Percentiles rank a stretch among this genome's conserved stretches.
phyloP scores from a whole-genome alignment of 257 asterid species.

The Ligustrum vulgare region DNA sequence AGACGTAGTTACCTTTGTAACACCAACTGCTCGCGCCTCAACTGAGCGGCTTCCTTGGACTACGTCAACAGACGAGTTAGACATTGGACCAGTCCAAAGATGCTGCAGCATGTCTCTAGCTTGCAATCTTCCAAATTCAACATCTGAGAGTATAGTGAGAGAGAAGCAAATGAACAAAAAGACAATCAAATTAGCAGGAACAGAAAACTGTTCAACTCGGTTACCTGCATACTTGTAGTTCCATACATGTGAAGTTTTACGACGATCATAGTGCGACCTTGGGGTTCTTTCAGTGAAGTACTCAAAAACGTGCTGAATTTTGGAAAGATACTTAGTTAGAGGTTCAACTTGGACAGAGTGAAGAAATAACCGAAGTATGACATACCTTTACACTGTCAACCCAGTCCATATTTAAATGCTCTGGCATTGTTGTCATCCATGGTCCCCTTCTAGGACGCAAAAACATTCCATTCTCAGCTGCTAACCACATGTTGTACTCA shows the following conservation, averaged over 20 bases:
- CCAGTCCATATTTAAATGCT: conserved; percentile 96
- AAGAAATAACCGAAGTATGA: conserved; percentile 11
- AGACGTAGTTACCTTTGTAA: conserved; percentile 67
- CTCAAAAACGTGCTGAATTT: conserved; percentile 86
- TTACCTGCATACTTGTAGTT: conserved; percentile 94
- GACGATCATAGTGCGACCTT: conserved; percentile 78
- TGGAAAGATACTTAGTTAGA: conserved; percentile 25
- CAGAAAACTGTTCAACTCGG: conserved; percentile 8
- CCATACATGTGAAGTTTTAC: conserved; percentile 96
- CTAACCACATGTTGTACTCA: conserved; percentile 92
- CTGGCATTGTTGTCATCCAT: conserved; percentile 99
- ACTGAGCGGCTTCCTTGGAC: conserved; percentile 93
- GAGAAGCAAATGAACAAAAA: conserved; percentile 14
- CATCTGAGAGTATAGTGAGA: conserved; percentile 42
- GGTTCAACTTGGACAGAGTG: conserved; percentile 18
- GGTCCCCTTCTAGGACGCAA: conserved; percentile 76
- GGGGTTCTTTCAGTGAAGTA: conserved; percentile 98
- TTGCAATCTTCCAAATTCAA: conserved; percentile 95
- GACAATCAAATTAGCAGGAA: conserved; percentile 18
- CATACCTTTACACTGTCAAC: conserved; percentile 85
- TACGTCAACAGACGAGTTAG: conserved; percentile 92
- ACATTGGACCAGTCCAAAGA: conserved; percentile 97
- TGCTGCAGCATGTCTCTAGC: conserved; percentile 99
- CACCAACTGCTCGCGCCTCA: conserved; percentile 97
- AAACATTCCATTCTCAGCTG: conserved; percentile 98